Conservation (phyloP, 2,329 filamentous ascomycete species). For the Claviceps sp. region DNA sequence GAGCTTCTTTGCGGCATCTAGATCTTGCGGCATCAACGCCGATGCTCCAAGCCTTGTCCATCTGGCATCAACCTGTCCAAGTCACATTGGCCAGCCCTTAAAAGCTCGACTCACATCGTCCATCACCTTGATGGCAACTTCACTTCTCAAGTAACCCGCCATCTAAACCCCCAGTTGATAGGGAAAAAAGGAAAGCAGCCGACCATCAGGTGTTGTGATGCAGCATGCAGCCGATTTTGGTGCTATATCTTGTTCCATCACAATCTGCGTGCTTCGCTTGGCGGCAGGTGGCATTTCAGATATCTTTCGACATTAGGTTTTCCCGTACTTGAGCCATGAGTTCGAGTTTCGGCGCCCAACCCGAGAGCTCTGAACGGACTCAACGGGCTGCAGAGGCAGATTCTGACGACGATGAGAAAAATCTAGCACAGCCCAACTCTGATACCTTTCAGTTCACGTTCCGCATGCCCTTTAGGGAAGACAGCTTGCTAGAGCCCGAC, state of each 20-base stretch:
- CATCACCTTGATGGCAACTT: background rate
- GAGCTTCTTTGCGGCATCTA: background rate
- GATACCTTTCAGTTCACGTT: conserved; percentile 22
- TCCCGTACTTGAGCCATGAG: background rate
- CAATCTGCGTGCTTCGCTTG: background rate
- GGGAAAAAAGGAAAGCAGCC: background rate
- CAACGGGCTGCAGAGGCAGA: background rate
- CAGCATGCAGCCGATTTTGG: background rate
- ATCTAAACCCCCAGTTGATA: background rate
- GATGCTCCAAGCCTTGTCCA: background rate
- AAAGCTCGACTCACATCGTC: no score
- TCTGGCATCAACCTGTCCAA: background rate
- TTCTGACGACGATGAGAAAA: background rate
- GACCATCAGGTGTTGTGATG: background rate
- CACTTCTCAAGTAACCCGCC: background rate
- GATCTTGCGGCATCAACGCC: background rate
- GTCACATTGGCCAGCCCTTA: background rate
- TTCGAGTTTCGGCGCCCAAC: background rate
- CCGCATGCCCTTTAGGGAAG: conserved; percentile 13
- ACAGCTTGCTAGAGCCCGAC: conserved; percentile 21
- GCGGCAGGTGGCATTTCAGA: no score
- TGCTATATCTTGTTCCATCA: background rate
- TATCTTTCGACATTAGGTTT: no score
- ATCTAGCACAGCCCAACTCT: background rate
- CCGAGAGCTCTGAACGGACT: background rate